Evolutionary conservation across 176 grass and related monocot genomes (phyloP).

Genomic region (Thalia dealbata): DNA sequence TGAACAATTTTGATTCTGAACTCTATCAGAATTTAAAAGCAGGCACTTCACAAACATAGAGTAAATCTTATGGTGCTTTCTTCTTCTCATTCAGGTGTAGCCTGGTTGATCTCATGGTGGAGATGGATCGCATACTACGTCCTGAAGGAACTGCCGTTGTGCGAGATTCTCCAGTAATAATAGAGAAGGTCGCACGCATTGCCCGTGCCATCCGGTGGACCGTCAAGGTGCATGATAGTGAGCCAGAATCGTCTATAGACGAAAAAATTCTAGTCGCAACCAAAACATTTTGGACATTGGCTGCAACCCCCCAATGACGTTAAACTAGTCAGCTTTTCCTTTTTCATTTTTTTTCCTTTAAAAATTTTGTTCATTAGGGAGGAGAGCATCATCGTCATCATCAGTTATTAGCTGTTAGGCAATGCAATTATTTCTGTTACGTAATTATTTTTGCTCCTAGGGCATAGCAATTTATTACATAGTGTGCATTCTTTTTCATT

Average conservation of each 20-base stretch:
- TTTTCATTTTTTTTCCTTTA: slow-evolving; percentile 8
- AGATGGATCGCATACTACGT: slow-evolving; percentile 92
- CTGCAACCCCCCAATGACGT: slow-evolving; percentile 27
- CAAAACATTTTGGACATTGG: slow-evolving; percentile 76
- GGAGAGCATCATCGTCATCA: background rate
- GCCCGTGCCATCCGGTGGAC: slow-evolving; percentile 61
- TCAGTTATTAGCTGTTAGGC: background rate
- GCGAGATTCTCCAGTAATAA: slow-evolving; percentile 46
- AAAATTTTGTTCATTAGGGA: background rate
- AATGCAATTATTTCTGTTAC: background rate
- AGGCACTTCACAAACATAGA: too few species aligned
- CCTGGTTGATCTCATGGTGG: slow-evolving; percentile 77
- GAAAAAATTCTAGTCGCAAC: slow-evolving; percentile 83
- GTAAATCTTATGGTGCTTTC: too few species aligned
- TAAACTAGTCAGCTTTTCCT: slow-evolving; percentile 11
- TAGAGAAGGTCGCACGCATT: slow-evolving; percentile 44
- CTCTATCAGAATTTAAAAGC: background rate
- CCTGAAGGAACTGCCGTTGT: slow-evolving; percentile 85
- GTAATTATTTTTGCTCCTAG: background rate
- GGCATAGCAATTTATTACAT: background rate
- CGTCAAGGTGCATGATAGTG: slow-evolving; percentile 40
- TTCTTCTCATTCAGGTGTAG: slow-evolving; percentile 43
- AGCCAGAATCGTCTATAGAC: slow-evolving; percentile 39
- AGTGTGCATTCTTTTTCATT: background rate
- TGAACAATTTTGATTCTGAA: background rate